phyloP scores from a whole-genome alignment of 78 protist species.

The Monosiga brevicollis region DNA sequence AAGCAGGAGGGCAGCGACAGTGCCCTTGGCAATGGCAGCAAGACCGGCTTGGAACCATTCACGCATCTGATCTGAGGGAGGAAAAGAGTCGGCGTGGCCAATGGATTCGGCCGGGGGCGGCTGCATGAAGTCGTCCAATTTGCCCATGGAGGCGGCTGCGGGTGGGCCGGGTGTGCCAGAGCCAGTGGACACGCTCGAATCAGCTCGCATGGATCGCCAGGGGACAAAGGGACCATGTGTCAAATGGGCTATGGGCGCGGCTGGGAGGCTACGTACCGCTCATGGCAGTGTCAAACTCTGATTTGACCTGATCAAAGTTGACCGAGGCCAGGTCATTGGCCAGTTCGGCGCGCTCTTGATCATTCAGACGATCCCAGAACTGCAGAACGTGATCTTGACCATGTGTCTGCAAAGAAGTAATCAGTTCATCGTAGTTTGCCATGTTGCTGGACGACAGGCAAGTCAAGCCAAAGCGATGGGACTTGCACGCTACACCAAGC shows the following conservation, averaged over 20 bases:
- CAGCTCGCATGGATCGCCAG: no score
- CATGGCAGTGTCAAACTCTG: background rate
- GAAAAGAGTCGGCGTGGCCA: background rate
- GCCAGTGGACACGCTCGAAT: no score
- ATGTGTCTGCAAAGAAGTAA: no score
- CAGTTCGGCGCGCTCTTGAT: conserved; percentile 22
- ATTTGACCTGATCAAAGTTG: conserved; percentile 18
- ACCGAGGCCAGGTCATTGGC: conserved; percentile 22
- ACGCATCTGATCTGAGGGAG: background rate
- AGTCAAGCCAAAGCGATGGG: no score
- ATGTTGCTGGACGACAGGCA: no score
- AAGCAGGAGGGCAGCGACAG: conserved; percentile 56
- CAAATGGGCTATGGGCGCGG: no score
- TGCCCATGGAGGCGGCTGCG: conserved; percentile 5
- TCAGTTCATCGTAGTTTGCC: no score
- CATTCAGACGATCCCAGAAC: conserved; percentile 26
- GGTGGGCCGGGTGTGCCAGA: no score
- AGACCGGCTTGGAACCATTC: conserved; percentile 46
- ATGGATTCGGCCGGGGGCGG: background rate
- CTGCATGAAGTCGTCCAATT: background rate
- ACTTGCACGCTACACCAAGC: no score
- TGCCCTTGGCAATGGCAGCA: conserved; percentile 34
- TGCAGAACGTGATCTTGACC: conserved; percentile 60
- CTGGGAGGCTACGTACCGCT: no score
- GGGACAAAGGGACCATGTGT: no score